Conservation (phyloP, 2,329 filamentous ascomycete species). For the Chaetomium strumarium region DNA sequence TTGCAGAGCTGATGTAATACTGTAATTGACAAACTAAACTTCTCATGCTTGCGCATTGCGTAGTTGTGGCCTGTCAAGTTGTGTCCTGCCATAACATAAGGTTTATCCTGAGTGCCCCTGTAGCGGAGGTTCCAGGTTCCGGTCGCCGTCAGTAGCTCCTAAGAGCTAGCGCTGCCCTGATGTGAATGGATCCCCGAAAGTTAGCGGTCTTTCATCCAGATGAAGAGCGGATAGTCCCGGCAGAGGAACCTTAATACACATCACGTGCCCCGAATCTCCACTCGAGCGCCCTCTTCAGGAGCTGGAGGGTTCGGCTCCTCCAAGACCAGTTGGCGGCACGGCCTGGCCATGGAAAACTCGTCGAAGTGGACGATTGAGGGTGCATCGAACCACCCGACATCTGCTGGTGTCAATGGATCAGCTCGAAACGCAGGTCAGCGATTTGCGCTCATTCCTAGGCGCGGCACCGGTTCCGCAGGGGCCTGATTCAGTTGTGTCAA, state of each 20-base stretch:
- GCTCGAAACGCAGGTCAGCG: conserved; percentile 49
- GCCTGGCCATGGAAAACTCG: background rate
- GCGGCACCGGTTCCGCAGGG: conserved; percentile 24
- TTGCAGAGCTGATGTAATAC: background rate
- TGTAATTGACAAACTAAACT: background rate
- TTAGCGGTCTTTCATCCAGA: too few relatives aligned
- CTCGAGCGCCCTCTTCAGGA: background rate
- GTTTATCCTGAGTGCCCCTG: too few relatives aligned
- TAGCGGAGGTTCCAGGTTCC: too few relatives aligned
- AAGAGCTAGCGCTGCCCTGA: background rate
- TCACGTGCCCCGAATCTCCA: conserved; percentile 15
- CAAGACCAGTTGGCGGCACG: background rate
- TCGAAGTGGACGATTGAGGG: background rate
- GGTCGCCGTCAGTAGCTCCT: too few relatives aligned
- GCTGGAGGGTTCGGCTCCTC: background rate
- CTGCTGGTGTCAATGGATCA: conserved; percentile 40
- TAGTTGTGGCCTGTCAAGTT: too few relatives aligned
- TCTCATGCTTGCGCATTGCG: too few relatives aligned
- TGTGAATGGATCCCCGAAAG: background rate
- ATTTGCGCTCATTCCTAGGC: conserved; percentile 45
- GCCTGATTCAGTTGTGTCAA: conserved; percentile 5
- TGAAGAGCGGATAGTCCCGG: too few relatives aligned
- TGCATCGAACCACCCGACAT: background rate
- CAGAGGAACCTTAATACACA: background rate
- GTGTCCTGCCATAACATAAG: too few relatives aligned